Evolutionary conservation across 1,284 basidiomycete genomes (phyloP).

Genomic region (Cryptococcus jaspeensis): DNA sequence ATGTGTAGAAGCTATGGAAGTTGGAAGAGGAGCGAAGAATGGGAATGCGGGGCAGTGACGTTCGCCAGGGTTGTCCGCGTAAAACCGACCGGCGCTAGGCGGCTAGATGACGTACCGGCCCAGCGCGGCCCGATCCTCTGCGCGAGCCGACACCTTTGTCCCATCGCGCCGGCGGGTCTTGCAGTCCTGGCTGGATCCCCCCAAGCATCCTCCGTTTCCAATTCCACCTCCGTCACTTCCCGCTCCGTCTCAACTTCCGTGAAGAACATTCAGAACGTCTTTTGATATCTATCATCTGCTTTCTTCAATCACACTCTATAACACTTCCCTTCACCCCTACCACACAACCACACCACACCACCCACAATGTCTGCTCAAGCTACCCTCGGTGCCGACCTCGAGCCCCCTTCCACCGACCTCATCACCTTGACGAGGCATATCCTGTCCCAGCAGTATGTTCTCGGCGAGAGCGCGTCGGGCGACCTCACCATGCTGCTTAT

Average conservation of each 20-base stretch:
- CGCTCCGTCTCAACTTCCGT: too few species aligned
- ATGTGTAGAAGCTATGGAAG: neutral
- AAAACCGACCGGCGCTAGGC: conserved; percentile 1
- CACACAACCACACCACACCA: neutral
- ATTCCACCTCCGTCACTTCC: neutral
- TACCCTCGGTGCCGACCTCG: conserved; percentile 54
- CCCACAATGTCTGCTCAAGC: conserved; percentile 18
- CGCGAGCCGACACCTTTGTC: too few species aligned
- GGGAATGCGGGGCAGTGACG: neutral
- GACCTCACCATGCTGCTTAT: conserved; percentile 92
- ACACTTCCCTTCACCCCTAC: neutral
- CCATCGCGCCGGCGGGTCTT: neutral
- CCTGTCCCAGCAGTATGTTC: conserved; percentile 72
- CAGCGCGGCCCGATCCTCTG: too few species aligned
- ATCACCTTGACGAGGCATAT: conserved; percentile 92
- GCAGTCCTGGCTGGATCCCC: neutral
- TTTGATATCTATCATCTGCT: neutral
- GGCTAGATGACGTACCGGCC: conserved; percentile 1
- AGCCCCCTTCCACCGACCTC: conserved; percentile 76
- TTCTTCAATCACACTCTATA: neutral
- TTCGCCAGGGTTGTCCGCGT: neutral
- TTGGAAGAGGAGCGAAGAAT: neutral
- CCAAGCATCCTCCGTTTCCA: neutral
- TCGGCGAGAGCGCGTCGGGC: conserved; percentile 78
- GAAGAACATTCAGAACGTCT: too few species aligned